These are phyloP conservation scores for Thelonectria rubi DNA, from an alignment of 2,329 filamentous ascomycete genomes.

Conservation along the genomic window DNA sequence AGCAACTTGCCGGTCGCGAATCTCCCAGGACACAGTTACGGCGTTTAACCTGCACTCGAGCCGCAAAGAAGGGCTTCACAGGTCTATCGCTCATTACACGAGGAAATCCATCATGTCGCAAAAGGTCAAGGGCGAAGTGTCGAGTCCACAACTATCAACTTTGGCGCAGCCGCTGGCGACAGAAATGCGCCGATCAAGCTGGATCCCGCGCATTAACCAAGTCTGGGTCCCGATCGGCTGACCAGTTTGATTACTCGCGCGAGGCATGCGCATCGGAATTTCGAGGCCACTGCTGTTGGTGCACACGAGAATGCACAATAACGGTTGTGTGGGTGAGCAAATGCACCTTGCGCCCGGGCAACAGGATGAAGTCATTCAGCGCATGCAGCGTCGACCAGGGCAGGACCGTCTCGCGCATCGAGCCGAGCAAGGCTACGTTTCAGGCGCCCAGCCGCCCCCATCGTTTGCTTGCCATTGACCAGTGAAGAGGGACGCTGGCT, in stretches of 20 bases:
- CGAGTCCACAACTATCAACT: not conserved
- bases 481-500: not conserved
- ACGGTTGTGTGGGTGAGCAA: slow-evolving; percentile 7
- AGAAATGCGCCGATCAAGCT: not conserved
- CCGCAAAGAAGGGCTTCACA: not conserved
- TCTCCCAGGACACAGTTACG: slow-evolving; percentile 21
- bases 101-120: not conserved
- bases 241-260: not conserved
- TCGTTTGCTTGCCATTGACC: slow-evolving; percentile 6
- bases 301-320: slow-evolving; percentile 6
- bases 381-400: slow-evolving; percentile 1
- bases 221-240: not conserved
- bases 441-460: slow-evolving; percentile 3
- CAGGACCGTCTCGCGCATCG: slow-evolving; percentile 12
- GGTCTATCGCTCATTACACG: not conserved
- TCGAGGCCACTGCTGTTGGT: not conserved
- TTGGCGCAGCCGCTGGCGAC: slow-evolving; percentile 15
- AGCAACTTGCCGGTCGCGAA: slow-evolving; percentile 15
- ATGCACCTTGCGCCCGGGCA: slow-evolving; percentile 3
- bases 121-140: slow-evolving; percentile 3
- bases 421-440: slow-evolving; percentile 19
- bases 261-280: not conserved
- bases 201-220: slow-evolving; percentile 11
- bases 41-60: not conserved
- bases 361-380: slow-evolving; percentile 12